phyloP scores from a whole-genome alignment of 2,329 filamentous ascomycete species.

The Cladophialophora psammophila region DNA sequence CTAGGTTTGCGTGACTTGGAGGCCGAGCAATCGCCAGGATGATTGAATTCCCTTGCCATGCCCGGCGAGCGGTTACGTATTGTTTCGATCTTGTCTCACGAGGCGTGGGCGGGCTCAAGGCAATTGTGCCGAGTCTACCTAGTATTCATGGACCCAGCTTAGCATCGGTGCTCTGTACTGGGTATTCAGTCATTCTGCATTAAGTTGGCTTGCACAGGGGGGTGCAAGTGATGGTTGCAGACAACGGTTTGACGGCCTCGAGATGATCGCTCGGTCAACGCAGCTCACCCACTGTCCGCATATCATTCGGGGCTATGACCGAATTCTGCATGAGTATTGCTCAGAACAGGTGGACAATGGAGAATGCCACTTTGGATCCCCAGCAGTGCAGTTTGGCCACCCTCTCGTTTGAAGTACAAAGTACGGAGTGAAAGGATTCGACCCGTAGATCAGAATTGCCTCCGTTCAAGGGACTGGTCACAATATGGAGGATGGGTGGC shows the following conservation, averaged over 20 bases:
- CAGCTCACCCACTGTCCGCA: not conserved
- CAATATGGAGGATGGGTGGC: not conserved
- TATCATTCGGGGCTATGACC: constrained; percentile 1
- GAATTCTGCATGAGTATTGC: not conserved
- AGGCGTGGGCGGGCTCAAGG: not conserved
- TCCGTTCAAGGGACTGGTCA: not conserved
- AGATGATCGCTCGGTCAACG: not conserved
- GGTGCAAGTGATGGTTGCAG: not conserved
- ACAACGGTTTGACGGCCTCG: not conserved
- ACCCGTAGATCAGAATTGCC: not conserved
- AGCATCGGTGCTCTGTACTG: not conserved
- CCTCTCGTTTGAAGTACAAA: not conserved
- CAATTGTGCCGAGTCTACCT: not conserved
- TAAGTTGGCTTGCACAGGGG: not conserved
- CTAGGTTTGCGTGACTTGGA: not conserved
- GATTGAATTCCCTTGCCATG: not conserved
- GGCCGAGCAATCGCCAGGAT: constrained; percentile 3
- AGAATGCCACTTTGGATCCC: not conserved
- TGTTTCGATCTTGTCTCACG: not conserved
- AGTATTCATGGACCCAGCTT: not conserved
- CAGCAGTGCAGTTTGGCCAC: not conserved
- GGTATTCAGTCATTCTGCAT: constrained; percentile 1
- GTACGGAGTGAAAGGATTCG: not conserved
- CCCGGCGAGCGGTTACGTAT: not conserved
- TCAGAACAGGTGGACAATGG: not conserved